Evolutionary conservation across 108 stramenopile species (phyloP).

Genomic region (Fragilaria crotonensis): DNA sequence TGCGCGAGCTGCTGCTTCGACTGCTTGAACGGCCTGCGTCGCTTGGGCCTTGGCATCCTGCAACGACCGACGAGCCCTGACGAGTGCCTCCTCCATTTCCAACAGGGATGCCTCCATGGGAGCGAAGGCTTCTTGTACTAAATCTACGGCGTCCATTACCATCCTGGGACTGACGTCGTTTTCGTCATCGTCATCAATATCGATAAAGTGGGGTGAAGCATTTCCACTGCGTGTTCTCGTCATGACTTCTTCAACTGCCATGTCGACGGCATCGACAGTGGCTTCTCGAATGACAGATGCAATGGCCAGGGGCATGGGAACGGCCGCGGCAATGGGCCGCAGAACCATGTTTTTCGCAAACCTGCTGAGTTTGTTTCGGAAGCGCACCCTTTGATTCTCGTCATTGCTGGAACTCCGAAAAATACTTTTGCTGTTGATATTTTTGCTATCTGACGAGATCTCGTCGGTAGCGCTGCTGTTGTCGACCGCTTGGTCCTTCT

Average conservation of each 20-base stretch:
- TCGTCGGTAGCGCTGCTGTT: too few species aligned
- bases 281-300: constrained; percentile 36
- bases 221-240: constrained; percentile 4
- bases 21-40: constrained; percentile 19
- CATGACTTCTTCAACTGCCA: constrained; percentile 31
- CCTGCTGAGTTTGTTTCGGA: constrained; percentile 2
- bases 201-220: neutral
- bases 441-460: too few species aligned
- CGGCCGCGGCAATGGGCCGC: constrained; percentile 12
- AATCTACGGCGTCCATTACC: constrained; percentile 7
- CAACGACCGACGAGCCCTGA: constrained; percentile 14
- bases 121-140: constrained; percentile 44
- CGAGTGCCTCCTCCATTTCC: constrained; percentile 35
- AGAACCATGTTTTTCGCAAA: constrained; percentile 10
- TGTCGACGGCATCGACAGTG: constrained; percentile 28
- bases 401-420: too few species aligned
- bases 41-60: constrained; percentile 29
- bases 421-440: too few species aligned
- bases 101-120: constrained; percentile 31
- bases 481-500: too few species aligned
- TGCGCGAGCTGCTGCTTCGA: constrained; percentile 28
- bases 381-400: neutral
- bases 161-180: neutral
- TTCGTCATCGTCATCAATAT: neutral
- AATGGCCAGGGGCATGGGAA: constrained; percentile 36